Percentiles rank a stretch among this genome's conserved stretches.
phyloP scores from a whole-genome alignment of 805 yeast genomes.

The Brettanomyces bruxellensis region DNA sequence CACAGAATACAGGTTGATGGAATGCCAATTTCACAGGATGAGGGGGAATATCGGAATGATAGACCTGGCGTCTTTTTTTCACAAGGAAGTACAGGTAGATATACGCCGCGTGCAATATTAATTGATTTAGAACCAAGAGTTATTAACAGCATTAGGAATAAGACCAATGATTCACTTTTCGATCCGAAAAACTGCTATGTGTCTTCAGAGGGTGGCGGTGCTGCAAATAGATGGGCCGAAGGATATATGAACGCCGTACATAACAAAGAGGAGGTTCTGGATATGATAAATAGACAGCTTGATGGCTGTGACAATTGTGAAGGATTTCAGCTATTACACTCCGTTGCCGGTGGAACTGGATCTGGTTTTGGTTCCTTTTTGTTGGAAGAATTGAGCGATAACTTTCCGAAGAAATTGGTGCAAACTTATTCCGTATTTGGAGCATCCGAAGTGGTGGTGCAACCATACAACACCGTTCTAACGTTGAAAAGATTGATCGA shows the following conservation, averaged over 20 bases:
- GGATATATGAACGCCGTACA: constrained; percentile 73
- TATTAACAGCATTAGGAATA: constrained; percentile 42
- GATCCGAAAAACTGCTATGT: constrained; percentile 77
- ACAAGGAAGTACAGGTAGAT: constrained; percentile 56
- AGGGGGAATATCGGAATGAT: constrained; percentile 40
- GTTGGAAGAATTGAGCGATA: constrained; percentile 69
- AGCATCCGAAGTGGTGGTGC: constrained; percentile 94
- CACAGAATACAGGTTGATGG: constrained; percentile 1
- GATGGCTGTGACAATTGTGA: constrained; percentile 86
- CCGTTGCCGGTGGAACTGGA: constrained; percentile 98
- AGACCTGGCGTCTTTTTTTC: constrained; percentile 80
- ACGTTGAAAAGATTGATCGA: constrained; percentile 77
- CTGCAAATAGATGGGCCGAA: constrained; percentile 93
- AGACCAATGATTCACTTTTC: constrained; percentile 38
- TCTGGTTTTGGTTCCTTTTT: constrained; percentile 87
- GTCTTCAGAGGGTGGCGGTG: constrained; percentile 80
- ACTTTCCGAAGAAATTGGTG: constrained; percentile 72
- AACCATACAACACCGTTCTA: constrained; percentile 85
- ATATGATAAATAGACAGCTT: constrained; percentile 79
- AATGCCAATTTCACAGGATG: constrained; percentile 5
- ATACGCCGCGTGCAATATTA: constrained; percentile 81
- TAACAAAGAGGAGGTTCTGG: constrained; percentile 64
- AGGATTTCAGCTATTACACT: constrained; percentile 85
- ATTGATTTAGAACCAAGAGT: constrained; percentile 90
- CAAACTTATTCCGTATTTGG: constrained; percentile 85